Percentiles rank a stretch among this genome's conserved stretches.
Conservation (phyloP, 1,139 yeast genomes). For the Pichia norvegensis region DNA sequence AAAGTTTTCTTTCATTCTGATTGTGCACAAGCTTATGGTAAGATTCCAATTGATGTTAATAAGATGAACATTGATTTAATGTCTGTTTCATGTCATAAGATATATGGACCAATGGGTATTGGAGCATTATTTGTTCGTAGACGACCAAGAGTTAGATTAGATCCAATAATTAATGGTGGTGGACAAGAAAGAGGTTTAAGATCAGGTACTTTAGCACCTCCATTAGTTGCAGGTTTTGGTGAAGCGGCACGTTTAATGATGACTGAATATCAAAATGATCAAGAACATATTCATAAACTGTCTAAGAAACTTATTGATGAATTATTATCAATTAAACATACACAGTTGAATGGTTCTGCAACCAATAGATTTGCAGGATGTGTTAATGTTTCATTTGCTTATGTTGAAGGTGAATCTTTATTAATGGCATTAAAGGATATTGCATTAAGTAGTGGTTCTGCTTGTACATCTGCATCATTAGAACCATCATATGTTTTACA, state of each 20-base stretch:
- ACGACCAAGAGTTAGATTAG: conserved; percentile 96
- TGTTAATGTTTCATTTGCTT: conserved; percentile 93
- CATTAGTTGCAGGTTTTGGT: conserved; percentile 92
- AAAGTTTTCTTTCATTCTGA: conserved; percentile 98
- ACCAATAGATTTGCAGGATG: conserved; percentile 80
- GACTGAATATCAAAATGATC: conserved; percentile 69
- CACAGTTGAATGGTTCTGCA: conserved; percentile 81
- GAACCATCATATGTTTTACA: conserved; percentile 96
- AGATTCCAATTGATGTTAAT: conserved; percentile 86
- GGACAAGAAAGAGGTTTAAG: conserved; percentile 98
- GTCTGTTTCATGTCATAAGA: conserved; percentile 92
- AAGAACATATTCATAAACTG: conserved; percentile 57
- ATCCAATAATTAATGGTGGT: conserved; percentile 94
- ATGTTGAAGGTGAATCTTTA: conserved; percentile 95
- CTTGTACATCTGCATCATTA: conserved; percentile 96
- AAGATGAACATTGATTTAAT: conserved; percentile 85
- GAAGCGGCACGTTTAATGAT: conserved; percentile 87
- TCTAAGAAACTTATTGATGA: conserved; percentile 69
- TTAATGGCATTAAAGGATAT: conserved; percentile 96
- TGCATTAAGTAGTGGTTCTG: conserved; percentile 96
- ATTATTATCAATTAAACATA: conserved; percentile 74
- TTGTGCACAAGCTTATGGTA: conserved; percentile 96
- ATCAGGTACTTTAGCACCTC: conserved; percentile 95
- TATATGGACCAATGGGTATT: conserved; percentile 96
- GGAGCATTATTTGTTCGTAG: conserved; percentile 96